Percentiles rank a stretch among this genome's conserved stretches.
Conservation (phyloP, 1,284 basidiomycete species). For the Schizophyllum amplum region DNA sequence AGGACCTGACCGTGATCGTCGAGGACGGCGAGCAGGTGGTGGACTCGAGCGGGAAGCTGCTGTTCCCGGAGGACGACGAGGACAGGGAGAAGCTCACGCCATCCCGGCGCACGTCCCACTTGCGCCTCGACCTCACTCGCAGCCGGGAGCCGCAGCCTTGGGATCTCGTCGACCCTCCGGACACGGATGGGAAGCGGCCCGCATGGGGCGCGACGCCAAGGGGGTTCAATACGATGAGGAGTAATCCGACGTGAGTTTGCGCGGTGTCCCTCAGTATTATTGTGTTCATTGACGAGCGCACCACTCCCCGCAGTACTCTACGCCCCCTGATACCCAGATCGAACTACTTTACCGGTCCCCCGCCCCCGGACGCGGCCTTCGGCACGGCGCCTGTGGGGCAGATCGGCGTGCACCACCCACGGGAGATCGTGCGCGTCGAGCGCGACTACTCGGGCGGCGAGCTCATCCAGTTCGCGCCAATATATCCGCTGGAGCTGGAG, state of each 20-base stretch:
- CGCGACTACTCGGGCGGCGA: constrained; percentile 79
- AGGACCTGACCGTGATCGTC: constrained; percentile 6
- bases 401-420: constrained; percentile 75
- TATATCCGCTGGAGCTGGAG: constrained; percentile 78
- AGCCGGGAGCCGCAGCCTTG: constrained; percentile 39
- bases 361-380: constrained; percentile 63
- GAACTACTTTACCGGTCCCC: constrained; percentile 78
- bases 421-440: constrained; percentile 77
- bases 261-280: neutral
- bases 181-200: constrained; percentile 22
- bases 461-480: constrained; percentile 69
- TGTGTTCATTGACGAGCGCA: no score
- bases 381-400: constrained; percentile 71
- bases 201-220: constrained; percentile 15
- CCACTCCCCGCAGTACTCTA: constrained; percentile 24
- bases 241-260: neutral
- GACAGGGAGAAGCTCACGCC: neutral
- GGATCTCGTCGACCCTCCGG: constrained; percentile 46
- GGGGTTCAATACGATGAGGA: constrained; percentile 1
- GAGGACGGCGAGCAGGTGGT: constrained; percentile 11
- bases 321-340: constrained; percentile 62
- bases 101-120: neutral
- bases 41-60: constrained; percentile 14
- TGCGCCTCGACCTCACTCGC: neutral
- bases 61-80: constrained; percentile 9